Conservation (phyloP, 1,139 yeast species). For the Sugiyamaella pinicola region DNA sequence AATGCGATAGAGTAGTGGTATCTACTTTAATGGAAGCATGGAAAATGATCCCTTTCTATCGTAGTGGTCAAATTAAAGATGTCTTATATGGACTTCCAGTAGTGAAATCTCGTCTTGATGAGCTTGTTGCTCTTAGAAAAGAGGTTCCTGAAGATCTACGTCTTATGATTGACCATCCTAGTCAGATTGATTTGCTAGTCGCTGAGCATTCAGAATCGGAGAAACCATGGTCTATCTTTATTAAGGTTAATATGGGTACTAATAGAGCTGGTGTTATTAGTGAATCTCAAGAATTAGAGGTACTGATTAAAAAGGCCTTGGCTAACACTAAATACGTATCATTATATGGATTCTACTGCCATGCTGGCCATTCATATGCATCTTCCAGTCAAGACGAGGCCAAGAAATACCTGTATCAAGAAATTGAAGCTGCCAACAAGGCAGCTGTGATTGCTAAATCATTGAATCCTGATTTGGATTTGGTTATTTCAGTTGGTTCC, state of each 20-base stretch:
- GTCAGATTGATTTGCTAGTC: conserved; percentile 55
- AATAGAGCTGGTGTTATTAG: conserved; percentile 49
- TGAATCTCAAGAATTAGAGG: conserved; percentile 39
- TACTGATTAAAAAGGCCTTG: conserved; percentile 37
- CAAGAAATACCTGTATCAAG: conserved; percentile 52
- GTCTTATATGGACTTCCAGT: conserved; percentile 73
- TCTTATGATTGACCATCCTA: conserved; percentile 62
- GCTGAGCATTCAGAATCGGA: conserved; percentile 36
- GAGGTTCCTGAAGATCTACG: conserved; percentile 37
- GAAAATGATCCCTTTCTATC: conserved; percentile 51
- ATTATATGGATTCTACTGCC: conserved; percentile 71
- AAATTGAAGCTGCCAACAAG: conserved; percentile 56
- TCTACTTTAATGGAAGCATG: conserved; percentile 72
- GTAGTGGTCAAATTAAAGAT: conserved; percentile 54
- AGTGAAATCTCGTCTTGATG: conserved; percentile 52
- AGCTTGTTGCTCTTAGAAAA: conserved; percentile 49
- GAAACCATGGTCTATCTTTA: conserved; percentile 49
- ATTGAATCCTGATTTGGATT: conserved; percentile 38
- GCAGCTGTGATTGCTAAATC: conserved; percentile 50
- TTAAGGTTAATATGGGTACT: conserved; percentile 53
- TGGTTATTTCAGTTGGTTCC: conserved; percentile 68
- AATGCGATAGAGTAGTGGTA: conserved; percentile 54
- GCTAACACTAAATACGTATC: conserved; percentile 24
- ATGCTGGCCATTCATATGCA: conserved; percentile 75
- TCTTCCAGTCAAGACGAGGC: conserved; percentile 54